These are phyloP conservation scores for Tolypocladium inflatum DNA, from an alignment of 2,329 filamentous ascomycete species.

Conservation along the genomic window DNA sequence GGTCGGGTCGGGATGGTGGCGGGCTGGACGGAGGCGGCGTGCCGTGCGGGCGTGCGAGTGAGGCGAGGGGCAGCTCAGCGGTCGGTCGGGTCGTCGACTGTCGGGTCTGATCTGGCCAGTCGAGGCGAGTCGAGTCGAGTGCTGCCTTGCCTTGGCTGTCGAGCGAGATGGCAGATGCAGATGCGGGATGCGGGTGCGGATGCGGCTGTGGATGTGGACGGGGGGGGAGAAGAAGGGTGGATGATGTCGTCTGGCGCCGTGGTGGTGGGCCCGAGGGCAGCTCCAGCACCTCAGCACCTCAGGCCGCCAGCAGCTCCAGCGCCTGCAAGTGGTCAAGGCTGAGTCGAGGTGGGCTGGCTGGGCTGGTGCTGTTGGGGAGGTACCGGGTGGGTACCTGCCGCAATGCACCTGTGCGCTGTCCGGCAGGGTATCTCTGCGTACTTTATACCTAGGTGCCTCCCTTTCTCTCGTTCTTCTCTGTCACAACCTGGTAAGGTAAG, in stretches of 20 bases:
- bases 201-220: conserved; percentile 7
- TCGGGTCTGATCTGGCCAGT: background rate
- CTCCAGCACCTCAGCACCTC: conserved; percentile 1
- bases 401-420: background rate
- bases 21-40: background rate
- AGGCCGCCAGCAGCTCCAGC: background rate
- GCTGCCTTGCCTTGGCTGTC: conserved; percentile 1
- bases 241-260: conserved; percentile 16
- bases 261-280: conserved; percentile 11
- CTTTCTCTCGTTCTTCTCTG: background rate
- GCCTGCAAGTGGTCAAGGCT: background rate
- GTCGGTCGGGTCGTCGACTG: background rate
- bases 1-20: background rate
- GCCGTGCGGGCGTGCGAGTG: background rate
- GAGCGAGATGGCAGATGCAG: conserved; percentile 4
- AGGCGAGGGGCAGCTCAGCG: background rate
- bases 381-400: background rate
- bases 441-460: background rate
- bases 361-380: background rate
- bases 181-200: conserved; percentile 2
- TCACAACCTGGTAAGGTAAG: background rate
- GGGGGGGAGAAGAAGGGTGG: conserved; percentile 9
- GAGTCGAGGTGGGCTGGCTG: background rate
- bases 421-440: background rate
- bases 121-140: conserved; percentile 7